Conservation (phyloP, 1,139 yeast species). For the Tardiomyces digboiensis region DNA sequence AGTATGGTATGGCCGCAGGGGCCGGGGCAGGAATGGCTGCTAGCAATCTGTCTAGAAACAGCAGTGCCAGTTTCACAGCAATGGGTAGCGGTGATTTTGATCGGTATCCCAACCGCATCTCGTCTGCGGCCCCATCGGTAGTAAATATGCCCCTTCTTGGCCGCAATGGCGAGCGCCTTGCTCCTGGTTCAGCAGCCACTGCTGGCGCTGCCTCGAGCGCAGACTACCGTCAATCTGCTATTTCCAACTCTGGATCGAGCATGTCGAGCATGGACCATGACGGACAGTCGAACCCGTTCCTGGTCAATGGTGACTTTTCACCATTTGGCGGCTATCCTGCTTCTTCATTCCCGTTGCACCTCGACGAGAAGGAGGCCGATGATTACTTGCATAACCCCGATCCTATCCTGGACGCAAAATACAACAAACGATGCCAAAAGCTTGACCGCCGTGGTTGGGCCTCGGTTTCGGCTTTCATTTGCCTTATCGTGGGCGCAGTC, state of each 20-base stretch:
- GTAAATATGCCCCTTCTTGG: constrained; percentile 2
- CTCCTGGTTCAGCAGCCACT: not conserved
- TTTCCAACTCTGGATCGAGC: constrained; percentile 15
- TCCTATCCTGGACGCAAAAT: constrained; percentile 76
- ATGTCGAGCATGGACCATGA: constrained; percentile 5
- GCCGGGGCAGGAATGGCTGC: not conserved
- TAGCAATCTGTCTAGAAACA: not conserved
- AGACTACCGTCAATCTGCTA: constrained; percentile 14
- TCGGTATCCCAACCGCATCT: constrained; percentile 28
- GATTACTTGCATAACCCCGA: constrained; percentile 92
- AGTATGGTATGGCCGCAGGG: not conserved
- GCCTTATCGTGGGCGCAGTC: constrained; percentile 50
- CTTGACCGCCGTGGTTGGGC: constrained; percentile 30
- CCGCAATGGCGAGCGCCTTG: not conserved
- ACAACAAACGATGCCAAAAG: constrained; percentile 56
- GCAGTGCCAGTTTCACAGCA: constrained; percentile 9
- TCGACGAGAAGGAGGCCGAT: constrained; percentile 88
- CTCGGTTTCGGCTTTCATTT: constrained; percentile 41
- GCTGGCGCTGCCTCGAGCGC: constrained; percentile 2
- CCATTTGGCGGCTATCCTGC: constrained; percentile 97
- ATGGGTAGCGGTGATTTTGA: constrained; percentile 25
- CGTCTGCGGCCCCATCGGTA: constrained; percentile 23
- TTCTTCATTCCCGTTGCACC: constrained; percentile 69
- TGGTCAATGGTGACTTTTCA: constrained; percentile 36
- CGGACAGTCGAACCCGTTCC: constrained; percentile 20